Evolutionary conservation across 495 filamentous ascomycete genomes (phyloP).

Genomic region (Neurospora sp.): DNA sequence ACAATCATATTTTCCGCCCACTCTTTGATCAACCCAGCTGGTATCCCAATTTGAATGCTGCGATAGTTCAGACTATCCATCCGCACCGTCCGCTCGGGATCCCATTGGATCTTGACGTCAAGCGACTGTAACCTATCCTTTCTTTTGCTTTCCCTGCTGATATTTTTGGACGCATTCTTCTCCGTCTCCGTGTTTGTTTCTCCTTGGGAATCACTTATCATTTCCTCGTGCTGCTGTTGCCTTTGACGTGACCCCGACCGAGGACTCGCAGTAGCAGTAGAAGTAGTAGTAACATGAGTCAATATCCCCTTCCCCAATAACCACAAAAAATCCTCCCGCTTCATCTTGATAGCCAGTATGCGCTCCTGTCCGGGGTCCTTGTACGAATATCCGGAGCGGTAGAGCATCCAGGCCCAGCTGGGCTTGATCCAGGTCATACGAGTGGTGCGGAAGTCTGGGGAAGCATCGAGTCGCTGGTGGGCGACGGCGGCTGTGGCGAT

Average conservation of each 20-base stretch:
- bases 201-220: not conserved
- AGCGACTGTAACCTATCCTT: constrained; percentile 16
- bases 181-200: not conserved
- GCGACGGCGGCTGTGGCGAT: constrained; percentile 47
- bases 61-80: constrained; percentile 35
- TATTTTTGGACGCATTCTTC: not conserved
- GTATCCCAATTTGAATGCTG: constrained; percentile 53
- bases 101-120: constrained; percentile 50
- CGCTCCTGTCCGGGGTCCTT: constrained; percentile 39
- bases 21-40: constrained; percentile 24
- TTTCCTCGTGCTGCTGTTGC: not conserved
- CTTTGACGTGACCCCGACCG: not conserved
- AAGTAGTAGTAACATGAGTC: constrained; percentile 1
- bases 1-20: constrained; percentile 45
- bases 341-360: constrained; percentile 46
- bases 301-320: constrained; percentile 24
- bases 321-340: constrained; percentile 30
- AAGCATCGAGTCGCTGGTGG: constrained; percentile 40
- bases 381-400: constrained; percentile 43
- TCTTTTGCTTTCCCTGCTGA: not conserved
- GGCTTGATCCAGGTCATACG: constrained; percentile 66
- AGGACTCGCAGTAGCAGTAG: not conserved
- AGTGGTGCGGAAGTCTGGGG: constrained; percentile 36
- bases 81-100: constrained; percentile 42
- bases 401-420: constrained; percentile 57